Percentiles rank a stretch among this genome's conserved stretches.
phyloP scores from a whole-genome alignment of 2,329 filamentous ascomycete genomes.

The Escovopsis weberi region DNA sequence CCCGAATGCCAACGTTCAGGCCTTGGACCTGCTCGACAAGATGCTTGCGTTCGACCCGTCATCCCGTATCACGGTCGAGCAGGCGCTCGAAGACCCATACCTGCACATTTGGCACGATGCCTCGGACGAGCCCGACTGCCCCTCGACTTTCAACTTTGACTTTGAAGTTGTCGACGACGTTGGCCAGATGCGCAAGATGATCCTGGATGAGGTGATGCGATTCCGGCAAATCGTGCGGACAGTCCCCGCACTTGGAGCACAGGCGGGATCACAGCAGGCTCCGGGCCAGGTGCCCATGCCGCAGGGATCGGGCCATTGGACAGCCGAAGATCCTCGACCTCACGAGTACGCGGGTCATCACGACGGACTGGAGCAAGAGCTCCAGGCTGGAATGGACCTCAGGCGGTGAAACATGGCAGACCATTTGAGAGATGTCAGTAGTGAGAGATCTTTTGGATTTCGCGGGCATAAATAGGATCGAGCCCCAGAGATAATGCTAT shows the following conservation, averaged over 20 bases:
- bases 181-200: conserved; percentile 90
- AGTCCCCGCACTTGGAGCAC: conserved; percentile 25
- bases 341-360: conserved; percentile 39
- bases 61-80: conserved; percentile 83
- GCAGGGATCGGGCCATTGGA: conserved; percentile 37
- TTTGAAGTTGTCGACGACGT: conserved; percentile 98
- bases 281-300: conserved; percentile 39
- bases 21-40: conserved; percentile 84
- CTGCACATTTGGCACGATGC: conserved; percentile 97
- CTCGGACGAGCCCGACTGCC: conserved; percentile 87
- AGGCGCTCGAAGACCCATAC: conserved; percentile 91
- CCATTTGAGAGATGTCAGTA: too few species aligned
- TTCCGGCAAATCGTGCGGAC: conserved; percentile 57
- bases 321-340: conserved; percentile 43
- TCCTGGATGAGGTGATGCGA: conserved; percentile 78
- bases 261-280: conserved; percentile 19
- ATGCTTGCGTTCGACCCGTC: conserved; percentile 97
- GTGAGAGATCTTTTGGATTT: too few species aligned
- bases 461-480: too few species aligned
- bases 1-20: conserved; percentile 88
- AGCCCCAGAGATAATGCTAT: too few species aligned
- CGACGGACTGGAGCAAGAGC: conserved; percentile 42
- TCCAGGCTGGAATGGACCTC: conserved; percentile 32
- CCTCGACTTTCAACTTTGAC: conserved; percentile 91
- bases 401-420: too few species aligned